phyloP scores from a whole-genome alignment of 352 stramenopile genomes.

The Pythium utonaiense region DNA sequence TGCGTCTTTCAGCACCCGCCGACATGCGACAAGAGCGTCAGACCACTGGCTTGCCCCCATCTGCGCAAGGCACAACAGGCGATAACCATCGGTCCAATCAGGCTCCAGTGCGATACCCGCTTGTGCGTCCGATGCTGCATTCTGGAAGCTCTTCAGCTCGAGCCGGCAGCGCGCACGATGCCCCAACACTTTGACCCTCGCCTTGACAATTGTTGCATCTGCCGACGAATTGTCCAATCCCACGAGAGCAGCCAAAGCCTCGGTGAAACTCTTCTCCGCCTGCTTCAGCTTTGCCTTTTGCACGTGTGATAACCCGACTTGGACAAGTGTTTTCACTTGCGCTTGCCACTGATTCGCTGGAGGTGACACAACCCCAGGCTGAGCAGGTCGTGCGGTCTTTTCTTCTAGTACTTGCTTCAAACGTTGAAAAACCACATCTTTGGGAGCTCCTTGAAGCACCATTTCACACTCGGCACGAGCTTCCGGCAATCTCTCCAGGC shows the following conservation, averaged over 20 bases:
- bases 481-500: background rate
- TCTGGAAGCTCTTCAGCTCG: background rate
- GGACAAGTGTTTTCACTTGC: background rate
- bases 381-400: background rate
- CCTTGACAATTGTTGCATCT: background rate
- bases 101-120: background rate
- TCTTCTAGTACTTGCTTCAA: background rate
- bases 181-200: background rate
- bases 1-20: background rate
- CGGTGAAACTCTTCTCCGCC: background rate
- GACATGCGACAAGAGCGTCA: background rate
- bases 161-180: conserved; percentile 15
- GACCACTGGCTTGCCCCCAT: background rate
- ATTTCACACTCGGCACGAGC: background rate
- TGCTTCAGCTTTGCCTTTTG: background rate
- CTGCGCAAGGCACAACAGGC: background rate
- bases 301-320: background rate
- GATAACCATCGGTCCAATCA: conserved; percentile 3
- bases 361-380: too few relatives aligned
- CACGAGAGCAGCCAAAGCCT: background rate
- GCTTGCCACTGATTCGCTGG: background rate
- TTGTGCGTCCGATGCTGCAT: background rate
- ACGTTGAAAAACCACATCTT: background rate
- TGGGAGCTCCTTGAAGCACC: background rate
- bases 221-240: background rate